A percentile compares a stretch with the other conserved stretches of the same genome.
Evolutionary conservation across 345 rosid genomes (phyloP).

Genomic region (Angophora floribunda): DNA sequence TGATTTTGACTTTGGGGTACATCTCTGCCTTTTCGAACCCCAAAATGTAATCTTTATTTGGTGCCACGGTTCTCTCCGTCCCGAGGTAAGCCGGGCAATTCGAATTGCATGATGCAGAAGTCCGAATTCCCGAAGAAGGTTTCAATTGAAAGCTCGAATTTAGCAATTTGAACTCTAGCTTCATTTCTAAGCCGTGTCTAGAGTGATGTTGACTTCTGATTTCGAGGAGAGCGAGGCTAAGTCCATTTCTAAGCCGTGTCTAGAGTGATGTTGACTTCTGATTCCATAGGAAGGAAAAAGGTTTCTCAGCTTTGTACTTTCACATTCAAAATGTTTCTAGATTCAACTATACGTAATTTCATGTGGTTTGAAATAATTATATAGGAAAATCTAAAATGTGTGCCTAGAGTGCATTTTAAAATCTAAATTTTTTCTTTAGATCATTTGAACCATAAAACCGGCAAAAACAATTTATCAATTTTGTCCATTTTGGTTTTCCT

Average conservation of each 20-base stretch:
- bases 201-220: not conserved
- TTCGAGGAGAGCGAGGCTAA: not conserved
- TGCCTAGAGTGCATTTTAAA: too few species aligned
- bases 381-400: not conserved
- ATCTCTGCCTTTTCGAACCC: not conserved
- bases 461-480: not conserved
- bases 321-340: not conserved
- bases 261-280: not conserved
- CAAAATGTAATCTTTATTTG: not conserved
- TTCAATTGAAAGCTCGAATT: not conserved
- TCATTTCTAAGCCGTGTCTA: not conserved
- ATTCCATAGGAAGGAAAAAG: not conserved
- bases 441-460: not conserved
- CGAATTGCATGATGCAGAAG: not conserved
- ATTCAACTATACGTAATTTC: not conserved
- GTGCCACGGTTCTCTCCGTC: not conserved
- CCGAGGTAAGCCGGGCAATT: not conserved
- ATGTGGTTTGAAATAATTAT: not conserved
- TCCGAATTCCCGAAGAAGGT: not conserved
- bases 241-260: not conserved
- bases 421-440: not conserved
- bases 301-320: not conserved
- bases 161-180: not conserved
- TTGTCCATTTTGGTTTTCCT: not conserved
- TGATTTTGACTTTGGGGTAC: not conserved